These are phyloP conservation scores for Ascochyta fabae DNA, from an alignment of 2,329 filamentous ascomycete genomes.

Conservation along the genomic window DNA sequence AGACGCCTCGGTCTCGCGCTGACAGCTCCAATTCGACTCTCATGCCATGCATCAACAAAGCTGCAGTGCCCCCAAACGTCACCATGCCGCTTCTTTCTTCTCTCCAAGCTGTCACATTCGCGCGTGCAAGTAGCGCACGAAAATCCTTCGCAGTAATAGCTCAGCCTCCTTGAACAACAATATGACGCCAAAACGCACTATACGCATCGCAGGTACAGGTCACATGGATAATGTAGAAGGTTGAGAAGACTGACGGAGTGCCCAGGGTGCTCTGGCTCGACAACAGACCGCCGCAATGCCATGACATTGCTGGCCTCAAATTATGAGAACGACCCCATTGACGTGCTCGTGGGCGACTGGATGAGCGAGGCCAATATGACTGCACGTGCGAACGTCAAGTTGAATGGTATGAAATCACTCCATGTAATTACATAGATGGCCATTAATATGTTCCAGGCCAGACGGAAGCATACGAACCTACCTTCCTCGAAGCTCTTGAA, in stretches of 20 bases:
- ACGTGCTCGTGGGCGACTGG: conserved; percentile 44
- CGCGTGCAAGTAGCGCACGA: not conserved
- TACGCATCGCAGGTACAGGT: conserved; percentile 31
- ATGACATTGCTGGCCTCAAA: conserved; percentile 40
- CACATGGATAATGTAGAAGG: not conserved
- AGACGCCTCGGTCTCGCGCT: conserved; percentile 11
- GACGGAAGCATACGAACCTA: conserved; percentile 57
- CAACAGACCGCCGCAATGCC: conserved; percentile 42
- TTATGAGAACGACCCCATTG: conserved; percentile 36
- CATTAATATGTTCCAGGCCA: conserved; percentile 22
- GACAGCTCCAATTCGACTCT: conserved; percentile 28
- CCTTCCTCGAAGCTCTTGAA: conserved; percentile 59
- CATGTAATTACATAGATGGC: not conserved
- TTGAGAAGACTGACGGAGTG: not conserved
- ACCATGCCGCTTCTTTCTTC: not conserved
- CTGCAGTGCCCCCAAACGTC: conserved; percentile 16
- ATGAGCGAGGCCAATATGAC: conserved; percentile 45
- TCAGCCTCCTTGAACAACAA: conserved; percentile 13
- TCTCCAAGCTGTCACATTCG: conserved; percentile 3
- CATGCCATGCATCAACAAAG: conserved; percentile 5
- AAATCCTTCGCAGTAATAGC: not conserved
- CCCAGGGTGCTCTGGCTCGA: conserved; percentile 42
- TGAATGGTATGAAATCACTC: conserved; percentile 20
- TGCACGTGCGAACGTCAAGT: conserved; percentile 30
- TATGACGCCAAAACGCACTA: conserved; percentile 27